Conservation (phyloP, 2,329 filamentous ascomycete genomes). For the Cladosporium sp. region DNA sequence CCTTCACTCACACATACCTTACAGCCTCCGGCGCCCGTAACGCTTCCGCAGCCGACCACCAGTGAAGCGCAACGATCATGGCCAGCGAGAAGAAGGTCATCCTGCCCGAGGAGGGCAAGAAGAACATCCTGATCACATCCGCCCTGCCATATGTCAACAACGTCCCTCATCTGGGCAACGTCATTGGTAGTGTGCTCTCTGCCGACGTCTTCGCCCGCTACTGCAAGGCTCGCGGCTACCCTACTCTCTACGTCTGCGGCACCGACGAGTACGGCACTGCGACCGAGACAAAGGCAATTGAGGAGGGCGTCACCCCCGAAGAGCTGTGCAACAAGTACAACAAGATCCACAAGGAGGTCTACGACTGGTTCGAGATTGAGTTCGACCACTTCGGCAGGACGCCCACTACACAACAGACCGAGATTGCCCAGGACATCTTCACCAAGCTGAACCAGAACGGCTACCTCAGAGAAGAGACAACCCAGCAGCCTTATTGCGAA, state of each 20-base stretch:
- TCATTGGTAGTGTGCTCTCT: conserved; percentile 80
- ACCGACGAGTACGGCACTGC: conserved; percentile 95
- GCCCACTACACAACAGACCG: conserved; percentile 82
- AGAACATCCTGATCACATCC: conserved; percentile 86
- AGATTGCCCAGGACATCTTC: conserved; percentile 93
- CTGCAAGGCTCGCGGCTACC: conserved; percentile 75
- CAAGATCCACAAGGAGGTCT: conserved; percentile 83
- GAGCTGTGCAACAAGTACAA: conserved; percentile 92
- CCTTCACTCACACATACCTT: background rate
- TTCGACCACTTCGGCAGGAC: conserved; percentile 97
- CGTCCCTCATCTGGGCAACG: conserved; percentile 76
- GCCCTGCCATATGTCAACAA: conserved; percentile 83
- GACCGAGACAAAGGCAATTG: conserved; percentile 91
- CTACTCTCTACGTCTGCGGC: conserved; percentile 82
- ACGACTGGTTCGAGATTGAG: conserved; percentile 92
- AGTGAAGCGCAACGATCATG: conserved; percentile 8
- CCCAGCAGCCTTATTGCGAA: conserved; percentile 88
- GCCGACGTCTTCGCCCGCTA: conserved; percentile 76
- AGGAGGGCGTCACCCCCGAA: conserved; percentile 78
- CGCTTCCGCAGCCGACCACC: background rate
- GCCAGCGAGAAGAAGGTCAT: conserved; percentile 37
- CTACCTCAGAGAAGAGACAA: conserved; percentile 81
- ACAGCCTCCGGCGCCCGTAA: background rate
- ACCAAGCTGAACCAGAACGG: conserved; percentile 82
- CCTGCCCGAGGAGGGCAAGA: conserved; percentile 58